Evolutionary conservation across 1,139 yeast genomes (phyloP).

Genomic region (Yamadazyma membranifaciens): DNA sequence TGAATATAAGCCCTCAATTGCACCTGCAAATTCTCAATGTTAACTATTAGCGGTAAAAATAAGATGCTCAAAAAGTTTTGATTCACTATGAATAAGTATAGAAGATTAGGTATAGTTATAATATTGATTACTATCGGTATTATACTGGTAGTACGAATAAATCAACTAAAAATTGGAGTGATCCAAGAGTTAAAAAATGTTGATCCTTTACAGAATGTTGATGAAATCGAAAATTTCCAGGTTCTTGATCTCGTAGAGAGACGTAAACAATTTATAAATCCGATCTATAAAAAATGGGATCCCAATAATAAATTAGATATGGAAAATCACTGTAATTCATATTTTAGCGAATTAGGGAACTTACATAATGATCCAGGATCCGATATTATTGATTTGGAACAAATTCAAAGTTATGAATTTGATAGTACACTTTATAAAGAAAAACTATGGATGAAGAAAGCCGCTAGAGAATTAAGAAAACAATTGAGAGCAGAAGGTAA

Average conservation of each 20-base stretch:
- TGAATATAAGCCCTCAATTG: not conserved
- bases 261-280: constrained; percentile 14
- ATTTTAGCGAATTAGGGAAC: constrained; percentile 16
- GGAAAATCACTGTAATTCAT: constrained; percentile 16
- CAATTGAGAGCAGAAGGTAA: constrained; percentile 15
- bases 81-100: not conserved
- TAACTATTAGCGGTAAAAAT: not conserved
- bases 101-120: not conserved
- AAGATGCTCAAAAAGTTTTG: not conserved
- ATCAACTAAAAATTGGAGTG: not conserved
- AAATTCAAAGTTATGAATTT: constrained; percentile 15
- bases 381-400: constrained; percentile 20
- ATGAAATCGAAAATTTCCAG: not conserved
- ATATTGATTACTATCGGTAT: not conserved
- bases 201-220: not conserved
- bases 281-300: constrained; percentile 15
- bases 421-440: constrained; percentile 25
- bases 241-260: constrained; percentile 1
- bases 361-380: constrained; percentile 11
- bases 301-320: not conserved
- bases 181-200: not conserved
- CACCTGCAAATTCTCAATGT: not conserved
- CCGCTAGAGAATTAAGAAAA: constrained; percentile 12
- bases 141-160: not conserved
- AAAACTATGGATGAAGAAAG: constrained; percentile 25